Percentiles rank a stretch among this genome's conserved stretches.
Conservation (phyloP, 352 stramenopile species). For the Phytophthora pisi region DNA sequence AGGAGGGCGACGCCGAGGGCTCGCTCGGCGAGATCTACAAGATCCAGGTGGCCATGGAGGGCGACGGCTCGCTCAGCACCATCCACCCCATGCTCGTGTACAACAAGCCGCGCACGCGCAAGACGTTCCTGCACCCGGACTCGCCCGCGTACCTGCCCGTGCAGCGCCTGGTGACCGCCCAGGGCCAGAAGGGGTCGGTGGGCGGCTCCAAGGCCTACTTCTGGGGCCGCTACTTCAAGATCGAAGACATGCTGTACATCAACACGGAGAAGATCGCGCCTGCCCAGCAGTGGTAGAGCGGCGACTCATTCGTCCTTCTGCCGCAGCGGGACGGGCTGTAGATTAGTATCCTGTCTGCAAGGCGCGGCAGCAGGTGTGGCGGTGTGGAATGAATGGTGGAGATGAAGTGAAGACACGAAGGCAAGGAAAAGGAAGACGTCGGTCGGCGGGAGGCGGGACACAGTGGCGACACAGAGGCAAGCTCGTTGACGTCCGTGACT, state of each 20-base stretch:
- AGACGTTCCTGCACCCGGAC: constrained; percentile 88
- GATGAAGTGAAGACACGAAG: constrained; percentile 11
- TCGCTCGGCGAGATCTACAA: constrained; percentile 90
- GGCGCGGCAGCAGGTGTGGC: constrained; percentile 17
- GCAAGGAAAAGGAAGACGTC: background rate
- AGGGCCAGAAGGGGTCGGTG: constrained; percentile 64
- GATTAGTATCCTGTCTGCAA: constrained; percentile 24
- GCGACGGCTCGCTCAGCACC: constrained; percentile 63
- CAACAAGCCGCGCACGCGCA: constrained; percentile 86
- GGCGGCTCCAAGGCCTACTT: constrained; percentile 88
- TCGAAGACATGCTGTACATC: constrained; percentile 87
- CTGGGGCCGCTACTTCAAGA: constrained; percentile 85
- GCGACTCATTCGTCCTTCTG: background rate
- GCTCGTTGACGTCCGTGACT: constrained; percentile 18
- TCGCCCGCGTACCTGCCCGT: constrained; percentile 78
- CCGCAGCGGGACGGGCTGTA: constrained; percentile 19
- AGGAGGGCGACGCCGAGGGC: constrained; percentile 71
- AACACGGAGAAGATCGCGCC: constrained; percentile 84
- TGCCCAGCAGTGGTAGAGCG: constrained; percentile 76
- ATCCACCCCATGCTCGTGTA: constrained; percentile 89
- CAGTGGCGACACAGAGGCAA: constrained; percentile 15
- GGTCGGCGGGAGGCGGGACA: background rate
- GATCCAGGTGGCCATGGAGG: constrained; percentile 84
- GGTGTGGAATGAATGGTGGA: constrained; percentile 15
- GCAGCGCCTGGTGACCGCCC: constrained; percentile 59